These are phyloP conservation scores for Fraxinus angustifolia DNA, from an alignment of 305 asterid genomes.

Conservation along the genomic window DNA sequence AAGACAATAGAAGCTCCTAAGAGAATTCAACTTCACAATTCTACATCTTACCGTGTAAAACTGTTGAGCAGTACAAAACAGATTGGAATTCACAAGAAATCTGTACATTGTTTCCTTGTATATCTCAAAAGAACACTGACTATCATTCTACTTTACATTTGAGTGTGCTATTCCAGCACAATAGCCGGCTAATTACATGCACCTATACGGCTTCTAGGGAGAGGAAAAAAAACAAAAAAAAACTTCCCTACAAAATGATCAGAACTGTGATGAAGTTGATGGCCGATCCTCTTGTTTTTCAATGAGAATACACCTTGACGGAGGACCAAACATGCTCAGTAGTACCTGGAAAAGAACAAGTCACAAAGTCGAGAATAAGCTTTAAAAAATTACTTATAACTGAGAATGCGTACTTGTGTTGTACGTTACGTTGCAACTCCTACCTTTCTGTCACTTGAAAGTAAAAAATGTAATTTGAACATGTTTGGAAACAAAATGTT, in stretches of 20 bases:
- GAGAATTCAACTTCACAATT: background rate
- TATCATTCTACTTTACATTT: background rate
- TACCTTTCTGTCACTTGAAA: background rate
- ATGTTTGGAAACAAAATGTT: background rate
- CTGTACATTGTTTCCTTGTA: background rate
- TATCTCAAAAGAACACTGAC: background rate
- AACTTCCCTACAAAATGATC: background rate
- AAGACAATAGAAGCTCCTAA: background rate
- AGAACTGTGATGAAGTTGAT: constrained; percentile 62
- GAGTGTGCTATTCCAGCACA: background rate
- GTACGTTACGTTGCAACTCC: background rate
- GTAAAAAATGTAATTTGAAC: background rate
- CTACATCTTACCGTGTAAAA: background rate
- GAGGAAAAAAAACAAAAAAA: background rate
- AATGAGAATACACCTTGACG: constrained; percentile 81
- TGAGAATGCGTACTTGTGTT: background rate
- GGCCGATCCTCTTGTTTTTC: constrained; percentile 97
- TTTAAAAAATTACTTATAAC: background rate
- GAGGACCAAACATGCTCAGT: constrained; percentile 93
- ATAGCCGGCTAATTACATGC: background rate
- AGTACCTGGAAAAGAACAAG: constrained; percentile 51
- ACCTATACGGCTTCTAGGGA: background rate
- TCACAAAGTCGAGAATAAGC: background rate
- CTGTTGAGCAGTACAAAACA: background rate
- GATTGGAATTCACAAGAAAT: background rate